Evolutionary conservation across 1,139 yeast species (phyloP), one percentile per base, ranked within the genome.

Genomic region (Wickerhamiella pararugosa): DNA sequence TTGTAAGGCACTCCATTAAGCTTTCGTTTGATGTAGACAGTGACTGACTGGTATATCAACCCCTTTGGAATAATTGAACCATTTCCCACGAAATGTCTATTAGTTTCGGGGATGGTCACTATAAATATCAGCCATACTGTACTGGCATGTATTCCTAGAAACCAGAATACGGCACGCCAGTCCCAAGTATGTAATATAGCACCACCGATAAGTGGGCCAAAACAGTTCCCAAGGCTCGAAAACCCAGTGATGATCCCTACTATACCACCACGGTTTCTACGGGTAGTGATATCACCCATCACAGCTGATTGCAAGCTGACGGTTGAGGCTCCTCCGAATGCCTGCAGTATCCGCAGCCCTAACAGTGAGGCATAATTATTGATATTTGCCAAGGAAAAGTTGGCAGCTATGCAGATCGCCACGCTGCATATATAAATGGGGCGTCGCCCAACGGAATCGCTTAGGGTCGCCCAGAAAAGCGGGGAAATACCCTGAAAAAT

Each of bases 161-260:
- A 79, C 74, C 83, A 77, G 53, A 82, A 83, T 25, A 81, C 75
- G 0, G 83, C 76, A 46, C 84, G 66, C 92, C 93, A 82, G 8
- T 72, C 69, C 65, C 79, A 72, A 11, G 68, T 58, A 2, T 71
- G 60, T 2, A 76, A 71, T 32, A 82, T 57, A 0, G 70, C 73
- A 6, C 87, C 80, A 21, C 94, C 94, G 26, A 82, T 60, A 8
- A 82, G 60, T 0, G 92, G 84, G 5, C 93, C 87, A 47, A 80
- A 65, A 0, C 83, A 84, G 52, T 76, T 79, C 1, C 92, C 93
- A 15, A 79, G 53, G 6, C 79, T 65, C 3, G 76, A 70, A n/a
- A 76, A 61, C 0, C 92, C 92, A 10, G 71, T 59, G 2, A 73
- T 69, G 15, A 75, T 53, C 0, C 90, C 87, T 39, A 76, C 69